Percentiles rank a stretch among this genome's conserved stretches.
Conservation (phyloP, 805 yeast species). For the Phaffomyces antillensis region DNA sequence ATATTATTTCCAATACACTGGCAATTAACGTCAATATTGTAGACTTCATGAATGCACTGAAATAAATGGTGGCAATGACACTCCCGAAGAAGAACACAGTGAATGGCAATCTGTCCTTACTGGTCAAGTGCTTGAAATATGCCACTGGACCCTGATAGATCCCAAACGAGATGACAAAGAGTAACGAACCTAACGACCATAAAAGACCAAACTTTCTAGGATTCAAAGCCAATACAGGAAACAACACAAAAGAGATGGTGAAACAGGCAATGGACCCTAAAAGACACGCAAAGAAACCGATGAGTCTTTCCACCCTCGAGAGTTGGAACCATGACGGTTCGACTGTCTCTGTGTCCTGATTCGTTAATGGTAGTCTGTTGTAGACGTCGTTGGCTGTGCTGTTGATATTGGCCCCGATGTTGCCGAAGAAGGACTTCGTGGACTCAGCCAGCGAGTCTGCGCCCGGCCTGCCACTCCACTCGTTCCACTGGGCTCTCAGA, state of each 20-base stretch:
- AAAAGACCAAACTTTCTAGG: constrained; percentile 86
- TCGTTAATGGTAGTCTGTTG: constrained; percentile 56
- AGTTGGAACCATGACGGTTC: constrained; percentile 76
- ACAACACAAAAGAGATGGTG: constrained; percentile 68
- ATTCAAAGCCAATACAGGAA: constrained; percentile 83
- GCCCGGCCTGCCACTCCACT: constrained; percentile 28
- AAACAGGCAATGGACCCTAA: constrained; percentile 77
- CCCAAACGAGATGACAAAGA: constrained; percentile 86
- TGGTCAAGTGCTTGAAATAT: constrained; percentile 64
- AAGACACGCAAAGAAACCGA: constrained; percentile 72
- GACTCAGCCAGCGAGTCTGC: constrained; percentile 19
- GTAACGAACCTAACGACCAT: constrained; percentile 87
- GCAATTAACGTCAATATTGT: constrained; percentile 72
- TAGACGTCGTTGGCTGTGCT: constrained; percentile 49
- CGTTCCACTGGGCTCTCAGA: constrained; percentile 32
- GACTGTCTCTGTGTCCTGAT: constrained; percentile 40
- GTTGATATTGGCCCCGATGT: constrained; percentile 30
- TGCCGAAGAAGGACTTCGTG: constrained; percentile 29
- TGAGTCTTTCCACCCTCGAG: constrained; percentile 71
- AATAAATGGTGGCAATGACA: constrained; percentile 69
- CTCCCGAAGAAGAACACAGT: constrained; percentile 76
- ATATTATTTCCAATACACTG: constrained; percentile 70
- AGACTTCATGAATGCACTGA: constrained; percentile 59
- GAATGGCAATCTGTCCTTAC: constrained; percentile 73
- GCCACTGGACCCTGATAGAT: constrained; percentile 88